Evolutionary conservation across 345 rosid genomes (phyloP).

Genomic region (Eutrema japonicum): DNA sequence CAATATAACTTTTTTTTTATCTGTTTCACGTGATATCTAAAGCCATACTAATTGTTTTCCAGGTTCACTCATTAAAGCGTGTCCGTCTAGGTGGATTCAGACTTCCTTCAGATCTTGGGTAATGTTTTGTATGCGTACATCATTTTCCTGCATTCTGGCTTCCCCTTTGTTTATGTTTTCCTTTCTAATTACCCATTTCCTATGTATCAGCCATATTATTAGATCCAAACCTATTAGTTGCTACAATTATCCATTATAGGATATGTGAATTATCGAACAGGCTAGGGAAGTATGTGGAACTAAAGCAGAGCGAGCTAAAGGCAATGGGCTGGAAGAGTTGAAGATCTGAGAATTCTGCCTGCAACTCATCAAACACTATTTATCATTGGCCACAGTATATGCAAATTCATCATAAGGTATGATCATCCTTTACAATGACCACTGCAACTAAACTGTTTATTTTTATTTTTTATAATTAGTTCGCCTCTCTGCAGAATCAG

Average conservation of each 20-base stretch:
- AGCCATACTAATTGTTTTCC: constrained; percentile 5
- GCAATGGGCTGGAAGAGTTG: constrained; percentile 75
- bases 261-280: constrained; percentile 44
- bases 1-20: no score
- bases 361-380: no score
- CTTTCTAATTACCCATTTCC: neutral
- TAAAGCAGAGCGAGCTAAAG: constrained; percentile 67
- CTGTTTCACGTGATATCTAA: no score
- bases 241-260: no score
- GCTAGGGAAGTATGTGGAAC: constrained; percentile 75
- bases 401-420: no score
- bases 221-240: neutral
- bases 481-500: no score
- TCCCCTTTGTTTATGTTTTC: neutral
- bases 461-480: no score
- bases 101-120: constrained; percentile 95
- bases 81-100: constrained; percentile 88
- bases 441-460: no score
- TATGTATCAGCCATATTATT: neutral
- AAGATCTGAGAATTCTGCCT: neutral
- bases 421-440: no score
- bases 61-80: constrained; percentile 84
- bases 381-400: no score
- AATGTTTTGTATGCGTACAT: constrained; percentile 21
- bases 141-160: no score